Conservation (phyloP, 805 yeast species). For the Diddensiella santjacobensis region DNA sequence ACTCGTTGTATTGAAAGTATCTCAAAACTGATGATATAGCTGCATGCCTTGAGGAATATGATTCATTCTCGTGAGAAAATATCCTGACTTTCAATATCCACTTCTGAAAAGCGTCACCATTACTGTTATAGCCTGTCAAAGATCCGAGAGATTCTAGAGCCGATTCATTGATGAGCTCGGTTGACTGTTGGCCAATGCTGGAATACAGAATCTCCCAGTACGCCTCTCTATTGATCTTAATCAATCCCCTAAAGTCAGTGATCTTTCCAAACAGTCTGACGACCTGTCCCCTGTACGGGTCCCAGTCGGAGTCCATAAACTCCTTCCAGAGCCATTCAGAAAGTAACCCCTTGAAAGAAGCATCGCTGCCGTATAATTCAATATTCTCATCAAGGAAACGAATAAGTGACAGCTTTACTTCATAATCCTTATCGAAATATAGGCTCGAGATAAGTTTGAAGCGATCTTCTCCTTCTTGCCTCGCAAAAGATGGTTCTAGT, state of each 20-base stretch:
- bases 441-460: not conserved
- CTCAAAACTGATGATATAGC: conserved; percentile 43
- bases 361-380: not conserved
- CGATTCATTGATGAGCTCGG: conserved; percentile 47
- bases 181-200: conserved; percentile 32
- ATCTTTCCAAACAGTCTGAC: conserved; percentile 20
- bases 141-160: conserved; percentile 53
- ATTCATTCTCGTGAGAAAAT: conserved; percentile 41
- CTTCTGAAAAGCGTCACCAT: conserved; percentile 16
- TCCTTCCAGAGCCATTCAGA: conserved; percentile 20
- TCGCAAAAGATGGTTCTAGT: not conserved
- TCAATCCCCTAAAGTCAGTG: conserved; percentile 16
- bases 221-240: conserved; percentile 23
- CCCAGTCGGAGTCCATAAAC: conserved; percentile 22
- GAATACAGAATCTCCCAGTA: conserved; percentile 33
- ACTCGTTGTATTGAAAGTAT: conserved; percentile 24
- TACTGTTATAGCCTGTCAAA: conserved; percentile 30
- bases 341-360: not conserved
- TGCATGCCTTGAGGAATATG: conserved; percentile 44
- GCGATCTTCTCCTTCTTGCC: not conserved
- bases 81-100: conserved; percentile 33
- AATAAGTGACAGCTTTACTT: conserved; percentile 22
- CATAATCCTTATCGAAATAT: conserved; percentile 21
- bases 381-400: conserved; percentile 11
- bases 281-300: conserved; percentile 28